A percentile compares a stretch with the other conserved stretches of the same genome.
Evolutionary conservation across 2,329 filamentous ascomycete genomes (phyloP).

Genomic region (Epichloe bromicola): DNA sequence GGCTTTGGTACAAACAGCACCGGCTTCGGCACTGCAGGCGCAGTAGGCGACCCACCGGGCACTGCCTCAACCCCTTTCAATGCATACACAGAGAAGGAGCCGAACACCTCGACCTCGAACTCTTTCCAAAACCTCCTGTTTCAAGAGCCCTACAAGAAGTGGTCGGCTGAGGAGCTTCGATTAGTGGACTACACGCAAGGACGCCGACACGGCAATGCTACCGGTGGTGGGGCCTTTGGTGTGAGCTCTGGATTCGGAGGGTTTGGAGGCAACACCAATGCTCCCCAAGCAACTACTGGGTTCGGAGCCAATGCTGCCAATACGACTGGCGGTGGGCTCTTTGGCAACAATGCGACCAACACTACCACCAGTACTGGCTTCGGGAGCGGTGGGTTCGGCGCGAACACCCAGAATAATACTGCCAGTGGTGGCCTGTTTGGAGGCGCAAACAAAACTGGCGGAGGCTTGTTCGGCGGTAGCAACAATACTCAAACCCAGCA

Average conservation of each 20-base stretch:
- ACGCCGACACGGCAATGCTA: slow-evolving; percentile 68
- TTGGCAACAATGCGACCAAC: slow-evolving; percentile 21
- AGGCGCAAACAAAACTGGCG: slow-evolving; percentile 12
- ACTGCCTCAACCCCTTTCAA: slow-evolving; percentile 59
- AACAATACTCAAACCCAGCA: slow-evolving; percentile 11
- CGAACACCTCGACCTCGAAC: slow-evolving; percentile 37
- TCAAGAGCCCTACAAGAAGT: slow-evolving; percentile 72
- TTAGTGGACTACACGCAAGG: slow-evolving; percentile 82
- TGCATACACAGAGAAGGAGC: slow-evolving; percentile 61
- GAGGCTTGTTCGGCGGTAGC: slow-evolving; percentile 14
- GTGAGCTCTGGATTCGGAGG: slow-evolving; percentile 41
- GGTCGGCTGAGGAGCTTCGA: slow-evolving; percentile 74
- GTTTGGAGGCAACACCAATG: slow-evolving; percentile 28
- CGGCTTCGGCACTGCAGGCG: slow-evolving; percentile 27
- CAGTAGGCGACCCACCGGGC: slow-evolving; percentile 48
- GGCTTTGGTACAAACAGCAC: slow-evolving; percentile 30
- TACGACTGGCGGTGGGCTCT: slow-evolving; percentile 23
- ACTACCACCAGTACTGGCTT: slow-evolving; percentile 16
- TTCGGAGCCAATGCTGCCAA: slow-evolving; percentile 32
- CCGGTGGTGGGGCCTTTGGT: slow-evolving; percentile 77
- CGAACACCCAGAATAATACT: slow-evolving; percentile 12
- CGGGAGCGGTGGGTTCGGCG: slow-evolving; percentile 29
- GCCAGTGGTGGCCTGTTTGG: slow-evolving; percentile 28
- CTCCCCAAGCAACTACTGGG: slow-evolving; percentile 19
- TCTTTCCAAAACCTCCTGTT: slow-evolving; percentile 71